Evolutionary conservation across 1,139 yeast species (phyloP).

Genomic region (Ogataea hybrid): DNA sequence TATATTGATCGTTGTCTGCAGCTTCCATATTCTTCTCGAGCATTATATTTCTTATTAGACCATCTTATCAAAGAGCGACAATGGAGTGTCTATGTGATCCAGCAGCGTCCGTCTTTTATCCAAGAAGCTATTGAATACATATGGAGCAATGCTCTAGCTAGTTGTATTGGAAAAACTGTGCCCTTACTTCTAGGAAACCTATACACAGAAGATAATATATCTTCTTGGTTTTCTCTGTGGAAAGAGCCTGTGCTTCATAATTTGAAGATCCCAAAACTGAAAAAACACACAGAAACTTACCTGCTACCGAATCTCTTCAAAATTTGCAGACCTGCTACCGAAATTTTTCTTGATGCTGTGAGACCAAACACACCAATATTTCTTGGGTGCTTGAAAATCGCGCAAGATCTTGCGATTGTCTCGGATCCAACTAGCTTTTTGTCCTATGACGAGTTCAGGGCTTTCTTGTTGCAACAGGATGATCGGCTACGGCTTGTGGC

Average conservation of each 20-base stretch:
- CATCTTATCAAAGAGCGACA: slow-evolving; percentile 47
- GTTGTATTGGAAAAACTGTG: slow-evolving; percentile 63
- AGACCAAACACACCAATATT: slow-evolving; percentile 40
- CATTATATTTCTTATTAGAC: slow-evolving; percentile 59
- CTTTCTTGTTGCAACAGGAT: slow-evolving; percentile 38
- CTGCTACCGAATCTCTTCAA: slow-evolving; percentile 63
- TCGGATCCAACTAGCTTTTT: slow-evolving; percentile 45
- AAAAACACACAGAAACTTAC: slow-evolving; percentile 55
- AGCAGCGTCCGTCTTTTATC: slow-evolving; percentile 44
- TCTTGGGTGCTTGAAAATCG: slow-evolving; percentile 60
- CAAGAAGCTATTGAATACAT: slow-evolving; percentile 46
- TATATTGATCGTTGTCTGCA: slow-evolving; percentile 49
- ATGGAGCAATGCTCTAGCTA: slow-evolving; percentile 61
- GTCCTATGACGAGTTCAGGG: slow-evolving; percentile 34
- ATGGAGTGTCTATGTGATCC: slow-evolving; percentile 38
- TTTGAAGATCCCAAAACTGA: slow-evolving; percentile 33
- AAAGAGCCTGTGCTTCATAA: slow-evolving; percentile 38
- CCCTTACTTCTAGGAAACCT: slow-evolving; percentile 42
- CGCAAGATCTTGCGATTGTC: slow-evolving; percentile 56
- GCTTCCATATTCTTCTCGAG: slow-evolving; percentile 50
- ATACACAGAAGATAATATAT: slow-evolving; percentile 26
- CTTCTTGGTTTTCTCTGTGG: slow-evolving; percentile 57
- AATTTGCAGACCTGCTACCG: slow-evolving; percentile 43
- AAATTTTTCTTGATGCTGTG: slow-evolving; percentile 34
- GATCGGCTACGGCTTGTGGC: slow-evolving; percentile 54